phyloP scores from a whole-genome alignment of 2,329 filamentous ascomycete species.

The Cladorrhinum sp. region DNA sequence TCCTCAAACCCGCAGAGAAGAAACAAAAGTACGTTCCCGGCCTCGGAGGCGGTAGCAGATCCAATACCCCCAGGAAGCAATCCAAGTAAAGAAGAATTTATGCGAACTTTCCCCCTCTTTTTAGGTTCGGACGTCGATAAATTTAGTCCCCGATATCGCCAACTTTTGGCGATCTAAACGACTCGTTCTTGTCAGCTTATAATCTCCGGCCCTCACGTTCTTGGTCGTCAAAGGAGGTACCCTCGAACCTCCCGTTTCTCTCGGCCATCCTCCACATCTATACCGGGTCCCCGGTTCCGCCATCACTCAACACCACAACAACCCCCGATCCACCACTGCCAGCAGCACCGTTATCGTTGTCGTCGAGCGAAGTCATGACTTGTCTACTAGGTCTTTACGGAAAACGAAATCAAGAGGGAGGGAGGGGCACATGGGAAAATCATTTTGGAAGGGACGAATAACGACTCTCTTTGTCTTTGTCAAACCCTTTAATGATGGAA shows the following conservation, averaged over 20 bases:
- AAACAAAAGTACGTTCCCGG: slow-evolving; percentile 99
- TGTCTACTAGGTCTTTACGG: slow-evolving; percentile 22
- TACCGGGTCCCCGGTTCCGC: slow-evolving; percentile 17
- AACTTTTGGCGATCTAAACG: slow-evolving; percentile 13
- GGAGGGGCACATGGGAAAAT: slow-evolving; percentile 14
- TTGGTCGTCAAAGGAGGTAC: slow-evolving; percentile 23
- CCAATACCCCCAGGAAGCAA: slow-evolving; percentile 66
- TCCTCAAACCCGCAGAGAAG: slow-evolving; percentile 99
- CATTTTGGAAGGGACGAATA: slow-evolving; percentile 26
- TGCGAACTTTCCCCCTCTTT: slow-evolving; percentile 69
- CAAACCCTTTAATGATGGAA: slow-evolving; percentile 15
- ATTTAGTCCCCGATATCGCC: slow-evolving; percentile 17
- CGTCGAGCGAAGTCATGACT: slow-evolving; percentile 24
- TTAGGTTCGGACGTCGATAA: slow-evolving; percentile 97
- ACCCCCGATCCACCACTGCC: slow-evolving; percentile 10
- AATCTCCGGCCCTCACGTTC: slow-evolving; percentile 19
- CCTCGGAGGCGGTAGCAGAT: slow-evolving; percentile 66
- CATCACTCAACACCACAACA: neutral
- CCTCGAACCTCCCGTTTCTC: slow-evolving; percentile 21
- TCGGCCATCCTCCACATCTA: slow-evolving; percentile 21
- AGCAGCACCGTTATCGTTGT: slow-evolving; percentile 7
- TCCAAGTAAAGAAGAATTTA: slow-evolving; percentile 66
- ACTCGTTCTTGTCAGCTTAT: slow-evolving; percentile 19
- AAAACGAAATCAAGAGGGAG: slow-evolving; percentile 20
- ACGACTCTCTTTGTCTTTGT: slow-evolving; percentile 28